phyloP scores from a whole-genome alignment of 345 rosid genomes.

The Arabidopsis thaliana region DNA sequence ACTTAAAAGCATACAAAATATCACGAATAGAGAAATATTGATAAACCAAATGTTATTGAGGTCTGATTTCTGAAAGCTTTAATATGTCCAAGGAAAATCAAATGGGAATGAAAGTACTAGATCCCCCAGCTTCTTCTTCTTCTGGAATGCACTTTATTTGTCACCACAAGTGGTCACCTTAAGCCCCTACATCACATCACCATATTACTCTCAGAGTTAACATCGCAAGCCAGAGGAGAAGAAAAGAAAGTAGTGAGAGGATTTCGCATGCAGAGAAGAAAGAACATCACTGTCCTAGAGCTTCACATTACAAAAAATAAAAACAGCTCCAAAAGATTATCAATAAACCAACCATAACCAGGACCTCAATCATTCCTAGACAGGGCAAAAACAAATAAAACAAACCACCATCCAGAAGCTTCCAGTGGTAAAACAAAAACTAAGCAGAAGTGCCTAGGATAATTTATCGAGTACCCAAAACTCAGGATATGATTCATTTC shows the following conservation, averaged over 20 bases:
- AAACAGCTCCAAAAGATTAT: slow-evolving; percentile 1
- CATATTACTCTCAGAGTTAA: slow-evolving; percentile 26
- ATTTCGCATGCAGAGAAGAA: not conserved
- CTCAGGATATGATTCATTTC: not conserved
- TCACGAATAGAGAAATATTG: slow-evolving; percentile 5
- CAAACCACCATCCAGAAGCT: slow-evolving; percentile 5
- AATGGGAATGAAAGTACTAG: slow-evolving; percentile 19
- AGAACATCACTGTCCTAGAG: slow-evolving; percentile 1
- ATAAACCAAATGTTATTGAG: slow-evolving; percentile 5
- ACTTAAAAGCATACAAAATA: slow-evolving; percentile 26
- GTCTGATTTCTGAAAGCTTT: slow-evolving; percentile 34
- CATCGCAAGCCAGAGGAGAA: not conserved
- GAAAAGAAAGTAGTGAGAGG: not conserved
- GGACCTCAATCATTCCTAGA: not conserved
- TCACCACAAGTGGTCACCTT: slow-evolving; percentile 7
- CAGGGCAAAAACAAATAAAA: not conserved
- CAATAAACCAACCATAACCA: slow-evolving; percentile 2
- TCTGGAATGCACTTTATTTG: slow-evolving; percentile 42
- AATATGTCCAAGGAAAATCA: slow-evolving; percentile 34
- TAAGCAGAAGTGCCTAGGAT: slow-evolving; percentile 10
- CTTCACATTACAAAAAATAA: slow-evolving; percentile 12
- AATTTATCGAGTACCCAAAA: not conserved
- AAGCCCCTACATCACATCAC: slow-evolving; percentile 33
- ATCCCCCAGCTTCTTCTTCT: slow-evolving; percentile 27
- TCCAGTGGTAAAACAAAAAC: slow-evolving; percentile 22